phyloP scores from a whole-genome alignment of 257 asterid species.

The Petunia axillaris region DNA sequence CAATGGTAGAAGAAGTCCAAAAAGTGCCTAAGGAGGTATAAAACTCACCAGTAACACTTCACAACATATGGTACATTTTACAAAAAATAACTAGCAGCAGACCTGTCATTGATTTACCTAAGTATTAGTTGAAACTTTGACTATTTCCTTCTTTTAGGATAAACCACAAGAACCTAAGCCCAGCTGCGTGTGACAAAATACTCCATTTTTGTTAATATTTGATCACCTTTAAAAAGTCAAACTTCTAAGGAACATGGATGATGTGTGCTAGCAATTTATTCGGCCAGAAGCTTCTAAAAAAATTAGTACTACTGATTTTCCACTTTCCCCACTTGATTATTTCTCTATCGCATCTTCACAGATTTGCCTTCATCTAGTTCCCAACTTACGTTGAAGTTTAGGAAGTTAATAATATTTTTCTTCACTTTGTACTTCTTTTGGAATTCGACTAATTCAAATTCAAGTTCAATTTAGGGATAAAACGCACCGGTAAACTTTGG shows the following conservation, averaged over 20 bases:
- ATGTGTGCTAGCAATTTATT: background rate
- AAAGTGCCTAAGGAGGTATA: no score
- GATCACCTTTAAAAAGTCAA: background rate
- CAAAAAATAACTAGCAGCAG: no score
- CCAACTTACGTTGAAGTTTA: background rate
- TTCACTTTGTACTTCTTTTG: background rate
- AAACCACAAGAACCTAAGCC: background rate
- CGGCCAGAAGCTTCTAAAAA: background rate
- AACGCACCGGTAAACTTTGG: no score
- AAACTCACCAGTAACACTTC: no score
- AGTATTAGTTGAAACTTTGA: no score
- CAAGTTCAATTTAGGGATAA: no score
- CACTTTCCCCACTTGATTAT: background rate
- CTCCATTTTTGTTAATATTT: background rate
- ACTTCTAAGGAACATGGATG: background rate
- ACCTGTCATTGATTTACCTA: no score
- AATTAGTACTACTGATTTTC: background rate
- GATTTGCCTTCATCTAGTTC: background rate
- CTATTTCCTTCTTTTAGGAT: background rate
- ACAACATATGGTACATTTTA: no score
- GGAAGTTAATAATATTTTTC: background rate
- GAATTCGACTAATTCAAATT: no score
- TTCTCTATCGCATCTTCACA: background rate
- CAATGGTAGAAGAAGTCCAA: no score
- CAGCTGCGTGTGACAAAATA: background rate